Base-by-base conservation (phyloP, 306 rosid species). In the Pueraria montana region DNA sequence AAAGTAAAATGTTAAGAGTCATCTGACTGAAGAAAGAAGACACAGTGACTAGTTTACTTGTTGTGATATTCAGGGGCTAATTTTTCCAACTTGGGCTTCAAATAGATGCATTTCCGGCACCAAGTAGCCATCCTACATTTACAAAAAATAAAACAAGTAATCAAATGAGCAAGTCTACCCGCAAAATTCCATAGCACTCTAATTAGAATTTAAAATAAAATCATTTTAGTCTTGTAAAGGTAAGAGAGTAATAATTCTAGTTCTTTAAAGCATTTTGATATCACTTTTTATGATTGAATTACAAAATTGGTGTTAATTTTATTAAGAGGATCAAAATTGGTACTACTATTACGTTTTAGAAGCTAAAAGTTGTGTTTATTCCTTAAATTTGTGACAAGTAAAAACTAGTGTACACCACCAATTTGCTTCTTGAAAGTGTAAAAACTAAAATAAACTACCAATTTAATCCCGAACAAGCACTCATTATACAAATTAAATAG, bases 41-140 rank as follows among this genome's bases (percentile, higher is more conserved):
- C n/a, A 58, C 32, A 9, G 52, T 21, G 46, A 74, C 0, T 45
- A 77, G 46, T 79, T 84, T 90, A 91, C 97, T 88, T 96, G 80
- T 89, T 72, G 34, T 92, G 91, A 76, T 69, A 90, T 78, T 96
- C 97, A 14, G 97, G 92, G 0, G 96, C 98, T 74, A 96, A 79
- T 85, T 92, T 93, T 89, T 96, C 99, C 86, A 93, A 79, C 79
- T 93, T 95, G n/a, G 98, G 99, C 88, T 96, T 93, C 89, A 96
- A 82, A 85, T 92, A 93, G 12, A 95, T 93, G 89, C 98, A 95
- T 84, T 96, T 93, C 87, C 98, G 86, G 74, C 98, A 95, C 98
- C 99, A 95, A 74, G 91, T 42, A 76, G 98, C 97, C 98, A 95
- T 93, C 98, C 98, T 95, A 80, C 85, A 84, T 74, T 42, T 32